A percentile compares a stretch with the other conserved stretches of the same genome.
Evolutionary conservation across 805 yeast genomes (phyloP).

Genomic region (Candida michaelii): DNA sequence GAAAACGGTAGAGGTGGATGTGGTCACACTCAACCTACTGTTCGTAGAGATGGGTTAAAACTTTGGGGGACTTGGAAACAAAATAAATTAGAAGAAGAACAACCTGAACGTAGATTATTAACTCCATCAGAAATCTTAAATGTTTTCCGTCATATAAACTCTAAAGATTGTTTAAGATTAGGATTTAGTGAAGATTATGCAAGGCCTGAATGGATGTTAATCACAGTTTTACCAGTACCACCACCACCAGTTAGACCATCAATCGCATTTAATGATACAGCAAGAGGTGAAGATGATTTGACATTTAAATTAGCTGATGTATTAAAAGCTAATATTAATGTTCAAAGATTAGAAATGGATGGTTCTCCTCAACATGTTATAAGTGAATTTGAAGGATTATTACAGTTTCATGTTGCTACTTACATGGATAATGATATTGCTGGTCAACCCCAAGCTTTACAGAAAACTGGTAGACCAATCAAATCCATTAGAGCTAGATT

Average conservation of each 20-base stretch:
- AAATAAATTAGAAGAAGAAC: conserved; percentile 81
- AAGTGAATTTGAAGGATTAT: conserved; percentile 90
- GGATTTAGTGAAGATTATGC: conserved; percentile 97
- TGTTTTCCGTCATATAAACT: conserved; percentile 86
- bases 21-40: conserved; percentile 94
- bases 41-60: conserved; percentile 93
- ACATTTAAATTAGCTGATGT: conserved; percentile 97
- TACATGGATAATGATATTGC: conserved; percentile 99
- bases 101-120: conserved; percentile 86
- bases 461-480: conserved; percentile 97
- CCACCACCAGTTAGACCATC: conserved; percentile 99
- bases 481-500: conserved; percentile 98
- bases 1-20: conserved; percentile 89
- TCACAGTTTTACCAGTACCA: conserved; percentile 98
- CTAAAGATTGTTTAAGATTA: conserved; percentile 74
- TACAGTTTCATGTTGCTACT: conserved; percentile 98
- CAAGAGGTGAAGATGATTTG: conserved; percentile 98
- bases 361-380: conserved; percentile 99
- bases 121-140: conserved; percentile 87
- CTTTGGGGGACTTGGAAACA: conserved; percentile 99
- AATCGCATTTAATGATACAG: conserved; percentile 96
- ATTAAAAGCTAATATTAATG: conserved; percentile 92
- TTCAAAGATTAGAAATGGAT: conserved; percentile 95
- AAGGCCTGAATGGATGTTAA: conserved; percentile 97
- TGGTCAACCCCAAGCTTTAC: conserved; percentile 98